These are phyloP conservation scores for Amauroascus niger DNA, from an alignment of 2,329 filamentous ascomycete genomes.

Conservation along the genomic window DNA sequence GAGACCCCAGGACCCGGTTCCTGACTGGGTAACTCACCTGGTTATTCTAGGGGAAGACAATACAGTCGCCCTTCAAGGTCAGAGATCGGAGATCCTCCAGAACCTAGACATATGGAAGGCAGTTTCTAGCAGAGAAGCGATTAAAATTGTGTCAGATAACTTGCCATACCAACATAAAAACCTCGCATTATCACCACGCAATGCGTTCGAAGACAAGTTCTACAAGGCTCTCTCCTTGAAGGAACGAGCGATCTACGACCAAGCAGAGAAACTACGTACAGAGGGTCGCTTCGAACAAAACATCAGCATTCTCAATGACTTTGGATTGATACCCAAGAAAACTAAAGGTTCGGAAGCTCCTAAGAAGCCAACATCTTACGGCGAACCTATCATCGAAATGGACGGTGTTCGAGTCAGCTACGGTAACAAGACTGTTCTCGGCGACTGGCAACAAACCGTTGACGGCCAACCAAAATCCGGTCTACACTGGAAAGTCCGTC, in stretches of 20 bases:
- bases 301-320: constrained; percentile 10
- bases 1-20: constrained; percentile 75
- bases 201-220: constrained; percentile 8
- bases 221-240: constrained; percentile 12
- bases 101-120: constrained; percentile 25
- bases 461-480: constrained; percentile 47
- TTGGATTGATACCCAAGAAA: constrained; percentile 6
- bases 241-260: constrained; percentile 14
- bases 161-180: constrained; percentile 18
- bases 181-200: constrained; percentile 23
- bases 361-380: constrained; percentile 23
- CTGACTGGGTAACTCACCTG: constrained; percentile 82
- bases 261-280: constrained; percentile 4
- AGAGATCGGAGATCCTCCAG: constrained; percentile 51
- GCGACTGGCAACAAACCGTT: constrained; percentile 61
- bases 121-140: constrained; percentile 8
- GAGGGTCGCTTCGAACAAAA: constrained; percentile 18
- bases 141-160: constrained; percentile 8
- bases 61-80: constrained; percentile 55
- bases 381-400: constrained; percentile 77
- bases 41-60: constrained; percentile 61
- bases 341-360: neutral
- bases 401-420: constrained; percentile 73
- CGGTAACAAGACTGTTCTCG: constrained; percentile 64
- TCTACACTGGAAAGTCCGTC: constrained; percentile 70